phyloP scores from a whole-genome alignment of 805 yeast species.

The Scheffersomyces amazonensis region DNA sequence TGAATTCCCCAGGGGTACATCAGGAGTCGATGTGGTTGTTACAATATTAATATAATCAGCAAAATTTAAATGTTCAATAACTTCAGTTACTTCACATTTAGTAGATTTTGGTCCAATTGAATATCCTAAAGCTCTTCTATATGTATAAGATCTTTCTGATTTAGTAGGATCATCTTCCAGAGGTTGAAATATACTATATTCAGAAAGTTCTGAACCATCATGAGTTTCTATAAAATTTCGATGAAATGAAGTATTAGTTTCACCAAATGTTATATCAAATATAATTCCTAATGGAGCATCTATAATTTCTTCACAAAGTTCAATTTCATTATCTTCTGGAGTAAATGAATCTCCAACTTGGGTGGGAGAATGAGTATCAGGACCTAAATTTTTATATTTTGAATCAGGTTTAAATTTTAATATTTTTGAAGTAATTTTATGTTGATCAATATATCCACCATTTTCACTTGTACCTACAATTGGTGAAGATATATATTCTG shows the following conservation, averaged over 20 bases:
- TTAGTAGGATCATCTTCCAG: slow-evolving; percentile 34
- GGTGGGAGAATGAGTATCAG: slow-evolving; percentile 61
- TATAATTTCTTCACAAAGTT: slow-evolving; percentile 49
- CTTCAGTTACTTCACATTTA: slow-evolving; percentile 62
- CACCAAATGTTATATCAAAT: slow-evolving; percentile 69
- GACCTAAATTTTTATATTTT: slow-evolving; percentile 56
- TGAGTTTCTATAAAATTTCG: slow-evolving; percentile 36
- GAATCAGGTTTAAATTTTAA: slow-evolving; percentile 36
- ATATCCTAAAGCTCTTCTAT: slow-evolving; percentile 71
- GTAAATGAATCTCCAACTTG: slow-evolving; percentile 28
- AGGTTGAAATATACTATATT: slow-evolving; percentile 32
- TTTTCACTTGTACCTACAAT: slow-evolving; percentile 1
- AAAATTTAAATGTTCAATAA: slow-evolving; percentile 53
- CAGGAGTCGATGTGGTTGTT: slow-evolving; percentile 76
- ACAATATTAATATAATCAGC: slow-evolving; percentile 56
- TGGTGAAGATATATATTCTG: slow-evolving; percentile 13
- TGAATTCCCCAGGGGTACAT: slow-evolving; percentile 88
- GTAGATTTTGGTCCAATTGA: slow-evolving; percentile 95
- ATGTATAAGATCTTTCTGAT: slow-evolving; percentile 54
- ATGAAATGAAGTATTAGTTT: slow-evolving; percentile 40
- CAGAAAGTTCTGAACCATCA: slow-evolving; percentile 46
- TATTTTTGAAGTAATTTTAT: slow-evolving; percentile 14
- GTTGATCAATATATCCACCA: neutral
- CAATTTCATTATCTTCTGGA: slow-evolving; percentile 31
- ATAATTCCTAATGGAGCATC: slow-evolving; percentile 78